A percentile compares a stretch with the other conserved stretches of the same genome.
These are phyloP conservation scores for Pseudocercospora fuligena DNA, from an alignment of 2,329 filamentous ascomycete genomes.

Conservation along the genomic window DNA sequence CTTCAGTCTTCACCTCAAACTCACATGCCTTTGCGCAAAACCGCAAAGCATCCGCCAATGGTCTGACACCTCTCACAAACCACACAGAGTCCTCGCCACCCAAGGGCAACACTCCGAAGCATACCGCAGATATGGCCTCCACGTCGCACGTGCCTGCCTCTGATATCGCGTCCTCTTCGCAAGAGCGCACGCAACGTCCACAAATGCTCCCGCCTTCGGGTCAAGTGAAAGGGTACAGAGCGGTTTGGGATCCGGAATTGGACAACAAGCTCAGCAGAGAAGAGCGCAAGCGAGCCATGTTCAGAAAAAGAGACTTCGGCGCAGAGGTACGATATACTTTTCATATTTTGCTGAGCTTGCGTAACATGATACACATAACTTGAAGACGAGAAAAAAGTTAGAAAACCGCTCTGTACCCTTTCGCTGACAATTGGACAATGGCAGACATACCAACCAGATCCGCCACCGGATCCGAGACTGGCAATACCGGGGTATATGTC, in stretches of 20 bases:
- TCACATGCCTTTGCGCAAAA: slow-evolving; percentile 59
- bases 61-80: slow-evolving; percentile 66
- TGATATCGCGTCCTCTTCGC: slow-evolving; percentile 40
- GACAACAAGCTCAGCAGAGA: slow-evolving; percentile 63
- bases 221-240: slow-evolving; percentile 62
- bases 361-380: slow-evolving; percentile 41
- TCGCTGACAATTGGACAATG: slow-evolving; percentile 45
- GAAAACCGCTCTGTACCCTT: slow-evolving; percentile 47
- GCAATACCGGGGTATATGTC: slow-evolving; percentile 65
- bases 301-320: slow-evolving; percentile 44
- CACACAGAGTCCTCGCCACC: slow-evolving; percentile 68
- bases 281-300: slow-evolving; percentile 53
- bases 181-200: slow-evolving; percentile 46
- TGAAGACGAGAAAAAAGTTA: slow-evolving; percentile 34
- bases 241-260: slow-evolving; percentile 67
- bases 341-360: slow-evolving; percentile 45
- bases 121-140: slow-evolving; percentile 34
- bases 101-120: slow-evolving; percentile 59
- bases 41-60: slow-evolving; percentile 59
- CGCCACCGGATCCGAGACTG: slow-evolving; percentile 82
- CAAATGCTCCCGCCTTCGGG: slow-evolving; percentile 57
- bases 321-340: slow-evolving; percentile 48
- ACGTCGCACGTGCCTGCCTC: slow-evolving; percentile 32
- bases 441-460: slow-evolving; percentile 68
- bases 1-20: slow-evolving; percentile 70